phyloP scores from a whole-genome alignment of 805 yeast genomes.

The Alloascoidea africana region DNA sequence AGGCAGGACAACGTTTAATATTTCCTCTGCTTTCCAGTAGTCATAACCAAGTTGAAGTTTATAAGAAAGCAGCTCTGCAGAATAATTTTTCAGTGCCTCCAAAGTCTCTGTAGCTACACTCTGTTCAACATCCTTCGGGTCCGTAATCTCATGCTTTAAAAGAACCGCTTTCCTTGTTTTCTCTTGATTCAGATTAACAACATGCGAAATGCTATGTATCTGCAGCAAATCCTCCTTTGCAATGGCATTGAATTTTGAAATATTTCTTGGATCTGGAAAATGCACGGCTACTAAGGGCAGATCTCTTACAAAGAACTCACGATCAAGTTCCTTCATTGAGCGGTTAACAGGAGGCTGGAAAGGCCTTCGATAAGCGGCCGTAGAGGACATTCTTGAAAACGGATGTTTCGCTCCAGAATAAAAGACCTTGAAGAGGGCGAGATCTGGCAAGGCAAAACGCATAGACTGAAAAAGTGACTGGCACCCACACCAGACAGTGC shows the following conservation, averaged over 20 bases:
- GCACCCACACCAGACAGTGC: too few species aligned
- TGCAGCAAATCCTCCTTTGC: constrained; percentile 48
- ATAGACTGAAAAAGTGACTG: too few species aligned
- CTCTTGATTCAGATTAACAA: constrained; percentile 27
- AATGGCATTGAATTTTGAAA: constrained; percentile 46
- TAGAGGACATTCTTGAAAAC: too few species aligned
- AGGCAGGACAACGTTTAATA: constrained; percentile 65
- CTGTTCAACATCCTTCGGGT: constrained; percentile 20
- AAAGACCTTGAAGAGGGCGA: too few species aligned
- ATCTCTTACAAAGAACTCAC: constrained; percentile 40
- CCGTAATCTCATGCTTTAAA: constrained; percentile 34
- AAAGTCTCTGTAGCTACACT: constrained; percentile 27
- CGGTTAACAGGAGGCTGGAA: constrained; percentile 64
- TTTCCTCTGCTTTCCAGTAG: constrained; percentile 85
- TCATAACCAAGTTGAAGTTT: constrained; percentile 46
- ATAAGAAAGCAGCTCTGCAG: constrained; percentile 35
- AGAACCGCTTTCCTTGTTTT: constrained; percentile 35
- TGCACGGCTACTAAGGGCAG: constrained; percentile 51
- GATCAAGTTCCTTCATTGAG: constrained; percentile 51
- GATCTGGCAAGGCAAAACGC: too few species aligned
- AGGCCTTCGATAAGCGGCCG: too few species aligned
- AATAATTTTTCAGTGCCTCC: constrained; percentile 29
- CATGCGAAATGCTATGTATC: constrained; percentile 56
- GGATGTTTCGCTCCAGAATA: too few species aligned
- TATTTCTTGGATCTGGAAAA: constrained; percentile 47